Percentiles rank a stretch among this genome's conserved stretches.
phyloP scores from a whole-genome alignment of 2,329 filamentous ascomycete species.

The Amauroascus verrucosus region DNA sequence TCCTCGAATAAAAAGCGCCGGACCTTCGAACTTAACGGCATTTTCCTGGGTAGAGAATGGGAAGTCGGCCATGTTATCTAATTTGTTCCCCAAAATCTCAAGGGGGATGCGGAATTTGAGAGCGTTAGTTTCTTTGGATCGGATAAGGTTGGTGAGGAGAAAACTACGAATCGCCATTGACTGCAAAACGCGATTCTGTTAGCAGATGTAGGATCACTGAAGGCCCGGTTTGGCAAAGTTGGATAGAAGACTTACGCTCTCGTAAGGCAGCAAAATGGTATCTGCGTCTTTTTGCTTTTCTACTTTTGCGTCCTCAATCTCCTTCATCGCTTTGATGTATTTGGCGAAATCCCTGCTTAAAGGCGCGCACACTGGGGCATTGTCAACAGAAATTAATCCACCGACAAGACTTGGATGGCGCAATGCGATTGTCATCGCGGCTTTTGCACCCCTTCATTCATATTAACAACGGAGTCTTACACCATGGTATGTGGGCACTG shows the following conservation, averaged over 20 bases:
- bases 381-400: conserved; percentile 71
- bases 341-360: conserved; percentile 60
- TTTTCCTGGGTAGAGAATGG: conserved; percentile 60
- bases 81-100: conserved; percentile 52
- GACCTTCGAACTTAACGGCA: conserved; percentile 58
- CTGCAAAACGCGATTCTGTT: conserved; percentile 25
- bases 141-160: conserved; percentile 72
- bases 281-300: conserved; percentile 69
- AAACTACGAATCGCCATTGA: conserved; percentile 77
- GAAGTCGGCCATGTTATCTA: conserved; percentile 77
- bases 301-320: conserved; percentile 59
- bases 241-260: conserved; percentile 43
- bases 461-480: neutral
- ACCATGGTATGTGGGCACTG: neutral
- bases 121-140: conserved; percentile 41
- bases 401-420: conserved; percentile 53
- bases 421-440: conserved; percentile 72
- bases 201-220: neutral
- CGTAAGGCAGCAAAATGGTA: conserved; percentile 63
- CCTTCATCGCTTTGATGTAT: conserved; percentile 56
- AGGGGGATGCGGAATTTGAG: conserved; percentile 74
- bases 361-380: conserved; percentile 68
- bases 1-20: conserved; percentile 57
- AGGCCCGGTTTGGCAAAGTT: neutral
- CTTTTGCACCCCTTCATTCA: conserved; percentile 62